Evolutionary conservation across 768 basidiomycete genomes (phyloP).

Genomic region (Termitomyces sp.): DNA sequence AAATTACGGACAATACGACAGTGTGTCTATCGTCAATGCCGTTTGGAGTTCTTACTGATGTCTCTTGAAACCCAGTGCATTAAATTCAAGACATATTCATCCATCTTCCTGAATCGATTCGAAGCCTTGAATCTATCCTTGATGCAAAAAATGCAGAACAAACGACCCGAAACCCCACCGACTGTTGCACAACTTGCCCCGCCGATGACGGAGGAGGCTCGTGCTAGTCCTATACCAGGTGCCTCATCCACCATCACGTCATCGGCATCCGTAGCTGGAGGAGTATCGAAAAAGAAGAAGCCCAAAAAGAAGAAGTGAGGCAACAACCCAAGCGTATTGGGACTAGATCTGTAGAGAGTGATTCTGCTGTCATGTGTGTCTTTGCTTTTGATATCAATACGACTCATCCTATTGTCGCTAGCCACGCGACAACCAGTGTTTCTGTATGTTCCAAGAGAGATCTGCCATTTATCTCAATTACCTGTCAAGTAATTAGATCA

Average conservation of each 20-base stretch:
- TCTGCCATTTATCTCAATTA: not conserved
- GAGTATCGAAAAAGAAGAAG: conserved; percentile 74
- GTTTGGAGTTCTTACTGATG: not conserved
- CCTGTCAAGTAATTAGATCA: not conserved
- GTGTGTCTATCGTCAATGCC: conserved; percentile 40
- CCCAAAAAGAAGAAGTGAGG: conserved; percentile 70
- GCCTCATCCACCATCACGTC: conserved; percentile 26
- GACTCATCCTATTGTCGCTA: conserved; percentile 2
- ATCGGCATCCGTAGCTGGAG: conserved; percentile 36
- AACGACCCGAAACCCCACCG: conserved; percentile 29
- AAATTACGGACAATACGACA: conserved; percentile 87
- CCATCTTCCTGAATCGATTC: conserved; percentile 94
- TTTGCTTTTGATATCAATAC: not conserved
- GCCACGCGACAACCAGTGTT: conserved; percentile 1
- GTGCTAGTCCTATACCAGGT: conserved; percentile 23
- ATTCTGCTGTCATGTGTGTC: conserved; percentile 9
- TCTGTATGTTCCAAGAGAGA: not conserved
- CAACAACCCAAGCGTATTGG: not conserved
- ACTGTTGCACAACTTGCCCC: conserved; percentile 15
- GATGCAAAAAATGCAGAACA: conserved; percentile 84
- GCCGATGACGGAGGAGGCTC: conserved; percentile 18
- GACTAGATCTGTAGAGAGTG: not conserved
- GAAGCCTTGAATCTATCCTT: conserved; percentile 85
- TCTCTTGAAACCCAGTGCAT: conserved; percentile 57
- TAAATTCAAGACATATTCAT: conserved; percentile 94